A percentile compares a stretch with the other conserved stretches of the same genome.
Evolutionary conservation across 169 alveolate species (phyloP).

Genomic region (Cryptosporidium canis): DNA sequence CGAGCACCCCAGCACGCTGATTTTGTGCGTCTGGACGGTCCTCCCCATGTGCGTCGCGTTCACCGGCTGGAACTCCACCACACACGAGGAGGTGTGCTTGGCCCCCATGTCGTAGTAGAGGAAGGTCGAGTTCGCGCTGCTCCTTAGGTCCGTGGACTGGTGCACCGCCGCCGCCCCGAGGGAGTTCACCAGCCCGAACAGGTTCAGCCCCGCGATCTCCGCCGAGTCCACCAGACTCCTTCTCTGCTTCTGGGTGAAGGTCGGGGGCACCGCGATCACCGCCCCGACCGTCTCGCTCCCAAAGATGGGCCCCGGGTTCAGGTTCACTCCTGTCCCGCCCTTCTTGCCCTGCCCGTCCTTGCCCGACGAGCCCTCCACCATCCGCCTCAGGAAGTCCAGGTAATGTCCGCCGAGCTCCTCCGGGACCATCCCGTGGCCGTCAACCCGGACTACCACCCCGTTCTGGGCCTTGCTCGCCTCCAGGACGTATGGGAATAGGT

Average conservation of each 20-base stretch:
- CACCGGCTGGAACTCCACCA: constrained; percentile 41
- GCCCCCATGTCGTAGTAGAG: constrained; percentile 68
- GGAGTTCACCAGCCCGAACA: constrained; percentile 75
- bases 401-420: constrained; percentile 78
- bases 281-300: constrained; percentile 79
- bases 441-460: constrained; percentile 5
- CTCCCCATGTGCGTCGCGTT: constrained; percentile 64
- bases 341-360: background rate
- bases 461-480: constrained; percentile 30
- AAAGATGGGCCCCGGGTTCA: constrained; percentile 58
- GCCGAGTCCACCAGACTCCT: constrained; percentile 76
- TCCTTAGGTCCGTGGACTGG: constrained; percentile 76
- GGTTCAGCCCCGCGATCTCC: constrained; percentile 77
- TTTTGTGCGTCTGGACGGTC: constrained; percentile 22
- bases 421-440: constrained; percentile 45
- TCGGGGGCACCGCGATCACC: constrained; percentile 78
- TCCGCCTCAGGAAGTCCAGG: constrained; percentile 73
- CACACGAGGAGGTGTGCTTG: constrained; percentile 50
- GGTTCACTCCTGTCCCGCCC: background rate
- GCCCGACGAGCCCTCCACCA: constrained; percentile 74
- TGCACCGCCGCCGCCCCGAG: constrained; percentile 79
- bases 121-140: constrained; percentile 37
- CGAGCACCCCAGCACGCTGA: constrained; percentile 43
- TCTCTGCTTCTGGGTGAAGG: constrained; percentile 73
- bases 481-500: constrained; percentile 44